A percentile compares a stretch with the other conserved stretches of the same genome.
Evolutionary conservation across 345 rosid genomes (phyloP).

Genomic region (Gossypium rotundifolium): DNA sequence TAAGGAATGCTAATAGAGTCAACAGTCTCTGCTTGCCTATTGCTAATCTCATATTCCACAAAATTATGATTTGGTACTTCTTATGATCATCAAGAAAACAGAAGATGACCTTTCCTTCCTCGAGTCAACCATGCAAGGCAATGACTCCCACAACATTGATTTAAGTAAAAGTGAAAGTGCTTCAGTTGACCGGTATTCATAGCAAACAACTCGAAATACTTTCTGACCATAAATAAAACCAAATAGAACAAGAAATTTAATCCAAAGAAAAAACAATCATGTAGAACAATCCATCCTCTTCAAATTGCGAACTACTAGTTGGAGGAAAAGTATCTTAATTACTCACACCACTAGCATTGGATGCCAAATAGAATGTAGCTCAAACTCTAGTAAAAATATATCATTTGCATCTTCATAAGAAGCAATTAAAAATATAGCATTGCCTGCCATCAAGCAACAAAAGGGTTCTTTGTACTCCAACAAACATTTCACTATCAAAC

Average conservation of each 20-base stretch:
- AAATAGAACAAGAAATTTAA: neutral
- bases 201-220: neutral
- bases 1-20: neutral
- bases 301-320: neutral
- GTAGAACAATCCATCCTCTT: neutral
- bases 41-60: neutral
- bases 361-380: neutral
- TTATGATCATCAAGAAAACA: neutral
- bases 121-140: neutral
- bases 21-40: neutral
- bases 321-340: neutral
- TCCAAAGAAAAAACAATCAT: neutral
- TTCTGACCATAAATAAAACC: neutral
- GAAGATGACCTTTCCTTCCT: neutral
- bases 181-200: neutral
- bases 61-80: neutral
- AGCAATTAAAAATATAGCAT: neutral
- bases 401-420: neutral
- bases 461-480: neutral
- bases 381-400: neutral
- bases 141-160: neutral
- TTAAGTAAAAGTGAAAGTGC: neutral
- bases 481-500: neutral
- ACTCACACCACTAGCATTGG: neutral
- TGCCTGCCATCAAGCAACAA: neutral